Base-by-base conservation (phyloP, 2,329 filamentous ascomycete genomes). In the Bertia moriformis region DNA sequence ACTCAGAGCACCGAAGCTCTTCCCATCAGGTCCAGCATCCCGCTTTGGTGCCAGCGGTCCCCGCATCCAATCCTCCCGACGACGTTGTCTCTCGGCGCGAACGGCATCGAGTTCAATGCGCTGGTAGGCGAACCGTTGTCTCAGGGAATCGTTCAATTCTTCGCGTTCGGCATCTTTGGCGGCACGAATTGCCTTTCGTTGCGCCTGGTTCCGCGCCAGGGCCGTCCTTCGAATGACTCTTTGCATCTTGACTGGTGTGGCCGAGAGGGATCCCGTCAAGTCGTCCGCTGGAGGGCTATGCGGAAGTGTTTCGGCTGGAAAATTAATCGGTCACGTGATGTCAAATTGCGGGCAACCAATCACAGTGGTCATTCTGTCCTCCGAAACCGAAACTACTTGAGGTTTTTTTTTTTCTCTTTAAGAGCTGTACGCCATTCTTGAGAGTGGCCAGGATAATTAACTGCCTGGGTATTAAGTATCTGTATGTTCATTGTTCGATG, bases 11-110 rank as follows among this genome's bases (percentile, higher is more conserved):
- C 78, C 85, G 51, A 77, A 81, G 18, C 59, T 65, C 37, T 69
- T 67, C 47, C 68, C 64, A 35, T 59, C 49, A 1, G 65, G 62
- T 43, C 80, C 82, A 29, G 78, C 62, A 58, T 91, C 81, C 49
- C 78, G 71, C 53, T 79, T 80, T 2, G 88, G 87, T 3, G 86
- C 80, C 45, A 94, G 54, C 5, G 83, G 72, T 0, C 88, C 89
- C 46, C 86, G 60, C 45, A 80, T 65, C 75, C 83, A 93, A 56
- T 89, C 79, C 54, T 93, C 82, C 43, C 69, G 71, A 39, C 82
- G 71, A 38, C 69, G 66, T 46, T 63, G 53, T 40, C 73, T 69
- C 33, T 73, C 73, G 14, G 53, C 50, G 45, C 61, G 60, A 43
- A 69, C 49, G 46, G 59, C 43, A 39, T 48, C 38, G 45, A 45